A percentile compares a stretch with the other conserved stretches of the same genome.
Conservation (phyloP, 768 basidiomycete species). For the Rhodotorula diobovata region DNA sequence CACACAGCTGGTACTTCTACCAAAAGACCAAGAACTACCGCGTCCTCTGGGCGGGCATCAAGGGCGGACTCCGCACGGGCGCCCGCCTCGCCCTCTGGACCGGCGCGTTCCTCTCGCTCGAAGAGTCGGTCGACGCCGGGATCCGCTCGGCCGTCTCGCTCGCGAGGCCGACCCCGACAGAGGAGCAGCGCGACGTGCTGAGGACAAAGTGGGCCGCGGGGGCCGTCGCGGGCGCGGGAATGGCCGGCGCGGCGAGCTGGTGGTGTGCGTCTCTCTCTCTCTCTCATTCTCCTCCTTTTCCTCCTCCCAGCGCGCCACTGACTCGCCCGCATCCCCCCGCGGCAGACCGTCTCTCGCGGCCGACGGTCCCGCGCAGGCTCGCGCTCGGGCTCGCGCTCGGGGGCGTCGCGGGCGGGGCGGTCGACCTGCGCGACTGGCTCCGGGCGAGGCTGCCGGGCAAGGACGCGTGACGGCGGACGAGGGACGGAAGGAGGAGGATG, state of each 20-base stretch:
- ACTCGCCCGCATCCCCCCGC: background rate
- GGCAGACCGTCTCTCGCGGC: slow-evolving; percentile 29
- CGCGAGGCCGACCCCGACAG: background rate
- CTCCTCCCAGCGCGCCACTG: background rate
- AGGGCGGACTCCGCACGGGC: slow-evolving; percentile 52
- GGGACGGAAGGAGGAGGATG: too few relatives aligned
- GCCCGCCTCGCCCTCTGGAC: slow-evolving; percentile 24
- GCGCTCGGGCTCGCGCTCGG: slow-evolving; percentile 24
- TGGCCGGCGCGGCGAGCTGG: slow-evolving; percentile 11
- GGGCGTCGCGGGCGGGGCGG: slow-evolving; percentile 23
- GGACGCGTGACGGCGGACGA: background rate
- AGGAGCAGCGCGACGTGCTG: background rate
- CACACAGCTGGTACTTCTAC: slow-evolving; percentile 74
- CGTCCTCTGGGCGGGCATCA: slow-evolving; percentile 67
- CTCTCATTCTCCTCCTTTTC: background rate
- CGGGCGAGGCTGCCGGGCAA: background rate
- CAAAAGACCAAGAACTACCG: slow-evolving; percentile 93
- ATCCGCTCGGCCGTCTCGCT: background rate
- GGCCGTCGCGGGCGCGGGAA: background rate
- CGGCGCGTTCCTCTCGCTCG: slow-evolving; percentile 17
- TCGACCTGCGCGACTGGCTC: slow-evolving; percentile 34
- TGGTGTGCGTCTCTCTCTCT: slow-evolving; percentile 20
- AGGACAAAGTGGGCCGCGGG: slow-evolving; percentile 20
- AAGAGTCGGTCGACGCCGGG: slow-evolving; percentile 15
- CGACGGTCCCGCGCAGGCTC: slow-evolving; percentile 5